Percentiles rank a stretch among this genome's conserved stretches.
These are phyloP conservation scores for Physcomitrellopsis africana DNA, from an alignment of 225 moss, liverwort and hornwort species.

Conservation along the genomic window DNA sequence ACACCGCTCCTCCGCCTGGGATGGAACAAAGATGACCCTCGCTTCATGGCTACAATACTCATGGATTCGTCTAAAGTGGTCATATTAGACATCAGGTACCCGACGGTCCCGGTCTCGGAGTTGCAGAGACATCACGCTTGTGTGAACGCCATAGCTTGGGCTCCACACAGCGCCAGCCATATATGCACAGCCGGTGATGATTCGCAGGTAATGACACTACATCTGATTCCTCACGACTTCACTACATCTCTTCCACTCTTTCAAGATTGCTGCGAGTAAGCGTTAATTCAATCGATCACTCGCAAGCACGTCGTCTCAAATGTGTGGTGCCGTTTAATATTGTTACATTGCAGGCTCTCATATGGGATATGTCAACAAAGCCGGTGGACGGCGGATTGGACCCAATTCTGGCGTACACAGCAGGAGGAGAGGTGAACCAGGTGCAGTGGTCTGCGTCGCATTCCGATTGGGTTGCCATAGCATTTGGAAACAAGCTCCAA, in stretches of 20 bases:
- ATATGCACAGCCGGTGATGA: constrained; percentile 66
- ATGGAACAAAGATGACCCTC: constrained; percentile 63
- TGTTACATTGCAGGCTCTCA: constrained; percentile 39
- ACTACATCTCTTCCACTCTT: neutral
- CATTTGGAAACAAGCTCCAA: constrained; percentile 50
- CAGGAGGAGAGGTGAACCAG: constrained; percentile 54
- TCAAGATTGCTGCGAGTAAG: neutral
- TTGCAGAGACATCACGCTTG: constrained; percentile 60
- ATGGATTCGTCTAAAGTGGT: constrained; percentile 59
- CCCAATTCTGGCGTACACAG: constrained; percentile 59
- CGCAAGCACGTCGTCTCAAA: neutral
- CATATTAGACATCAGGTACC: constrained; percentile 53
- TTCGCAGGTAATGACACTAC: constrained; percentile 25
- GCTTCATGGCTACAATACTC: constrained; percentile 59
- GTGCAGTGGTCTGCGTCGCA: constrained; percentile 65
- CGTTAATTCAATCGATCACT: neutral
- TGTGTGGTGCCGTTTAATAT: neutral
- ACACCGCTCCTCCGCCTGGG: constrained; percentile 53
- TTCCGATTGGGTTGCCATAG: constrained; percentile 63
- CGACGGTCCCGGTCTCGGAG: constrained; percentile 49
- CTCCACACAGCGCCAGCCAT: constrained; percentile 60
- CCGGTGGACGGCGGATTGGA: constrained; percentile 53
- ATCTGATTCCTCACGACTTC: too few relatives aligned
- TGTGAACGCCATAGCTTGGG: constrained; percentile 59
- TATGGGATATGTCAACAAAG: constrained; percentile 55